Evolutionary conservation across 75 land plant species (phyloP), one percentile per base, ranked within the genome.

Genomic region (Gnetum montanum): DNA sequence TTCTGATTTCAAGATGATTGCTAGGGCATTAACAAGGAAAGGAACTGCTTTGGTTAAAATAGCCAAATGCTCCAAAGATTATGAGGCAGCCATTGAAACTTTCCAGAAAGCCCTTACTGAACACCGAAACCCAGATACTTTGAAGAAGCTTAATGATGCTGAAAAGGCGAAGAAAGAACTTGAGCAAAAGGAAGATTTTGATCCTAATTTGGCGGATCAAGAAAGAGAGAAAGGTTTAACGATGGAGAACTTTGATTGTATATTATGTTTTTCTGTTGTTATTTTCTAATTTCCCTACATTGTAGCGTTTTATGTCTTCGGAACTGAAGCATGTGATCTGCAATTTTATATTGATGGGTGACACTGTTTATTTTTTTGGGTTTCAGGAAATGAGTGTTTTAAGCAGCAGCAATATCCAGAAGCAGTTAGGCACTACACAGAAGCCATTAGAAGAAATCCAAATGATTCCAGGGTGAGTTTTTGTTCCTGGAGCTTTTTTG

Each of bases 101-200:
- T 93, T 93, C 72, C 94, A 93, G 70, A 93, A 93, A 54, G 95
- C 98, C 5, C 70, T 93, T 24, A 93, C 98, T 3, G 98, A 93
- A 65, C 95, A 93, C 59, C 78, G 98, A 4, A 93, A 93, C 60
- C 90, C 98, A 22, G 98, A 93, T 58, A 93, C 98, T 1, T 56
- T 93, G 77, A 93, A 93, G 57, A 88, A 79, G 54, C 80, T 88
- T 0, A 93, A 93, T 77, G 98, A 93, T 24, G 98, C 98, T 33
- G 95, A 93, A 47, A 85, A 76, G 46, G 83, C 82, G 3, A 93
- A 93, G 80, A 93, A 85, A 62, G 98, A 93, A 1, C 51, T 93
- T 28, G 98, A 93, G 59, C 95, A 93, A 46, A 82, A 88, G 49
- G 98, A 93, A 50, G 83, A 79, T 37, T 93, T 55, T 73, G 90